Conservation (phyloP, 2,329 filamentous ascomycete species). For the Sclerotinia borealis region DNA sequence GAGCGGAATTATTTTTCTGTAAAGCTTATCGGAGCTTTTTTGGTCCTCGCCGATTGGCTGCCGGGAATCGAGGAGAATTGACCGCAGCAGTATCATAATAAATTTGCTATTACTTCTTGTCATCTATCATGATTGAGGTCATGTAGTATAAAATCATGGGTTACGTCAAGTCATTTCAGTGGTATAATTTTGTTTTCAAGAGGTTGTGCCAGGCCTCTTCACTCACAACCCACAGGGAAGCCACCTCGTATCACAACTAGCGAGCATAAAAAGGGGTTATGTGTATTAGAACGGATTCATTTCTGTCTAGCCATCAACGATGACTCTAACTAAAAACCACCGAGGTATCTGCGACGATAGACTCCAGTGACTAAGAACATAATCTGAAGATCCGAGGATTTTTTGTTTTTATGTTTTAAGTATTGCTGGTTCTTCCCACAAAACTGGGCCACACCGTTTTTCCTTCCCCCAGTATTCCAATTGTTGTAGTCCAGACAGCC, state of each 20-base stretch:
- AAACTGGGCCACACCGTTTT: neutral
- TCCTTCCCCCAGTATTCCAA: constrained; percentile 8
- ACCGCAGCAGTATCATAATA: neutral
- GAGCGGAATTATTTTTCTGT: neutral
- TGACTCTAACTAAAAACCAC: neutral
- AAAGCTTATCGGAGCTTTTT: constrained; percentile 4
- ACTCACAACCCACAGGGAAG: neutral
- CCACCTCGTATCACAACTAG: neutral
- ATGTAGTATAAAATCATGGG: neutral
- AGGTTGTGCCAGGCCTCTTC: too few relatives aligned
- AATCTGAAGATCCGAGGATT: constrained; percentile 5
- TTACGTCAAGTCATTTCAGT: neutral
- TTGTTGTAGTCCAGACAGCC: neutral
- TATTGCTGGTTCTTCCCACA: neutral
- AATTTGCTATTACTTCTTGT: neutral
- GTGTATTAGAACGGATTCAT: constrained; percentile 11
- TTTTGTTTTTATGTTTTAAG: constrained; percentile 9
- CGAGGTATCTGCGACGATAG: neutral
- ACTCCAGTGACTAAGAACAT: constrained; percentile 4
- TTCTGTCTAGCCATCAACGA: constrained; percentile 4
- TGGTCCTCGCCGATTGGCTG: neutral
- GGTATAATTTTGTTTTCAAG: too few relatives aligned
- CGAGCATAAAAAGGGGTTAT: neutral
- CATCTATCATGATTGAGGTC: neutral
- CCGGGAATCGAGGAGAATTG: neutral